Conservation (phyloP, 2,329 filamentous ascomycete species). For the Sporothrix pseudoabietina region DNA sequence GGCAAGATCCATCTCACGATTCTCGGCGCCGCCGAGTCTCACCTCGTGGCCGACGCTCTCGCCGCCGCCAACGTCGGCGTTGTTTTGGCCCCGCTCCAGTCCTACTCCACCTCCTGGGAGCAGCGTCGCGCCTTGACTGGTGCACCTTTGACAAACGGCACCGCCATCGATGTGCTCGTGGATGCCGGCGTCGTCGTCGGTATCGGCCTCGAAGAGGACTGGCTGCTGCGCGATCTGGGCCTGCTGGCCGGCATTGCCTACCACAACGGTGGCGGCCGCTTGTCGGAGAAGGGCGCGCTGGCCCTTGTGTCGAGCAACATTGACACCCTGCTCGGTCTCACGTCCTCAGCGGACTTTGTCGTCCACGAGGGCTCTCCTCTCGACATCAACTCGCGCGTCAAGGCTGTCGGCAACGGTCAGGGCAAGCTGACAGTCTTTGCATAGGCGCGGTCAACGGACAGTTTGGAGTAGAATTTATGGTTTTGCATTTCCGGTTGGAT, state of each 20-base stretch:
- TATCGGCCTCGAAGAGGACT: conserved; percentile 63
- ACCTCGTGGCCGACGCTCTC: conserved; percentile 61
- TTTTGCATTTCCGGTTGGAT: background rate
- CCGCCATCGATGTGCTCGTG: conserved; percentile 59
- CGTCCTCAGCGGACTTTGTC: conserved; percentile 55
- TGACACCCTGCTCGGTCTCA: conserved; percentile 58
- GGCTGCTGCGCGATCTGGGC: conserved; percentile 61
- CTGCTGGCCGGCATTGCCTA: conserved; percentile 62
- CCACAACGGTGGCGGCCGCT: conserved; percentile 57
- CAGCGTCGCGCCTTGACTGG: conserved; percentile 63
- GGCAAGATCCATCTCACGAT: conserved; percentile 56
- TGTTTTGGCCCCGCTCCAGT: conserved; percentile 61
- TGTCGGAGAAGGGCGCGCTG: conserved; percentile 58
- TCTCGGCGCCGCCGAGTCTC: conserved; percentile 64
- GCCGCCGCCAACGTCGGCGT: conserved; percentile 60
- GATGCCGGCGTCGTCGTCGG: conserved; percentile 61
- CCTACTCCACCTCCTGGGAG: conserved; percentile 60
- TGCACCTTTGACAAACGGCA: conserved; percentile 67
- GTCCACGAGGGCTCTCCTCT: conserved; percentile 66
- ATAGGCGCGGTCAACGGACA: background rate
- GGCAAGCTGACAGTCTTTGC: conserved; percentile 45
- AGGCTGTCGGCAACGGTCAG: conserved; percentile 53
- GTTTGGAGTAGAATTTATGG: background rate
- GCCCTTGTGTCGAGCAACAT: conserved; percentile 60
- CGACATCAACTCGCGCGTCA: conserved; percentile 59